These are phyloP conservation scores for Mycena vulgaris DNA, from an alignment of 768 basidiomycete genomes.

Conservation along the genomic window DNA sequence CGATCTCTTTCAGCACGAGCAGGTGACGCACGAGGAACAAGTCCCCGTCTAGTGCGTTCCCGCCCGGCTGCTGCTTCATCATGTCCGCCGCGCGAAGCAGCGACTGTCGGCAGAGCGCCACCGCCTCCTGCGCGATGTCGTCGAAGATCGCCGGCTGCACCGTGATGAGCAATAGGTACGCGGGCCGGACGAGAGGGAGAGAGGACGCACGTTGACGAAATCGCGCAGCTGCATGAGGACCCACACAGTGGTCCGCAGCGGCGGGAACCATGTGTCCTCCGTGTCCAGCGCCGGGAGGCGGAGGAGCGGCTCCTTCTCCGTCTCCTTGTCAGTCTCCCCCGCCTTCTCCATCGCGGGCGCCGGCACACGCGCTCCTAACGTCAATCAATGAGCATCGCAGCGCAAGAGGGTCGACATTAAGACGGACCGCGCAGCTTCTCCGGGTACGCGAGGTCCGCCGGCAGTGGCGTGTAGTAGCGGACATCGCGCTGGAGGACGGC, in stretches of 20 bases:
- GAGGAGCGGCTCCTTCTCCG: constrained; percentile 65
- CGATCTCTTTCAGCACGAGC: constrained; percentile 92
- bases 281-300: constrained; percentile 78
- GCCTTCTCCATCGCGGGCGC: neutral
- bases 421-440: constrained; percentile 79
- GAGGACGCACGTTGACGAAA: constrained; percentile 84
- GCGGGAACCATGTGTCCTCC: constrained; percentile 94
- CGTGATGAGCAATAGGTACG: constrained; percentile 3
- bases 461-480: constrained; percentile 82
- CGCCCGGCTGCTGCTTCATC: constrained; percentile 64
- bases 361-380: constrained; percentile 11
- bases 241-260: constrained; percentile 91
- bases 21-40: constrained; percentile 94
- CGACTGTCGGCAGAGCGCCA: constrained; percentile 86
- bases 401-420: neutral
- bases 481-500: constrained; percentile 92
- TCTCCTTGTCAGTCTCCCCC: neutral
- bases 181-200: too few relatives aligned
- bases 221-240: constrained; percentile 91
- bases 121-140: constrained; percentile 96
- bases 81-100: constrained; percentile 80
- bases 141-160: constrained; percentile 93
- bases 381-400: constrained; percentile 2
- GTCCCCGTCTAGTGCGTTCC: constrained; percentile 74
- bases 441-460: constrained; percentile 90